Evolutionary conservation across 768 basidiomycete genomes (phyloP), one percentile per base, ranked within the genome.

Genomic region (Scleroderma bovista): DNA sequence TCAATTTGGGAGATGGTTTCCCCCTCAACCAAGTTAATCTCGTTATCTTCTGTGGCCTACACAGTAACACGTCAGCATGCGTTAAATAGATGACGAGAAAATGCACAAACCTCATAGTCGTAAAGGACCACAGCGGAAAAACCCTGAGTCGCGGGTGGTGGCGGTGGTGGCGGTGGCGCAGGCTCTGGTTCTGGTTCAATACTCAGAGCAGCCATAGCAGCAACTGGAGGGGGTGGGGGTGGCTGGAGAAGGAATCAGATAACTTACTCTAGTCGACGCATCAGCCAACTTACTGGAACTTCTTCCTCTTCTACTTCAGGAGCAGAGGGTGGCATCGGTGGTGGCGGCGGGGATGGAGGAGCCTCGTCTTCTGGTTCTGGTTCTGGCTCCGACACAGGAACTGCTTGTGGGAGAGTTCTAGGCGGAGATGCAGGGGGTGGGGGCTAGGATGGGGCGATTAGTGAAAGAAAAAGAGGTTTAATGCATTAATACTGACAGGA

Each of bases 21-120:
- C 40, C 91, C 90, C 64, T 95, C 93, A 1, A 71, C 55, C 20
- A 96, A 75, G 50, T 65, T 65, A 72, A 97, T 81, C 63, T 97
- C 94, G 59, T 93, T 93, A 52, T 92, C 88, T 67, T 92, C 90
- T 11, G 82, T 74, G 15, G 87, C 88, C 81, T 86, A 48, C 12
- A 29, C 20, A 13, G 20, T 8, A 43, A 17, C 17, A 37, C 44
- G 13, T 26, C 39, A 6, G 41, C 29, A 5, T 19, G 40, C 32
- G 45, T 11, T 23, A 36, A 32, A 31, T n/a, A n/a, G 47, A 33
- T 19, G 11, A 6, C 10, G 15, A 31, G 12, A 3, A 24, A 45
- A 50, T 36, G 8, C 37, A 59, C 40, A 23, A 8, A 84, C 78
- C 60, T 88, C 86, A 57, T 94, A 96, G 3, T 86, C 86, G 65